Percentiles rank a stretch among this genome's conserved stretches.
These are phyloP conservation scores for Populus deltoides DNA, from an alignment of 345 rosid species.

Conservation along the genomic window DNA sequence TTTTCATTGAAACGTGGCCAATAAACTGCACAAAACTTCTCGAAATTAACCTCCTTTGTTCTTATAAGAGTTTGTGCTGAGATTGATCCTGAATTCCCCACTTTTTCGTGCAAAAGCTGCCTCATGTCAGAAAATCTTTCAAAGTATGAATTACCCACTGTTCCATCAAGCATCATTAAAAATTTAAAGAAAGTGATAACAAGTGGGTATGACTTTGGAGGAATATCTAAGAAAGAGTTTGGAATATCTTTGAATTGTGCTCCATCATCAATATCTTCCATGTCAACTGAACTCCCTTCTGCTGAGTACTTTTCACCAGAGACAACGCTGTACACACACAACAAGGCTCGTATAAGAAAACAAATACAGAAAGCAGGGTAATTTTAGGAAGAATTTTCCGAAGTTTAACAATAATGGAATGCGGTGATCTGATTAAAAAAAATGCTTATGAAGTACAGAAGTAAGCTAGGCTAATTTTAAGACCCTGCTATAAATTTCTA, in stretches of 20 bases:
- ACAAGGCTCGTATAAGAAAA: not conserved
- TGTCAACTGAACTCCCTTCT: conserved; percentile 20
- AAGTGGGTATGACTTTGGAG: conserved; percentile 40
- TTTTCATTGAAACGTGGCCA: conserved; percentile 52
- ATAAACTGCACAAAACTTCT: conserved; percentile 41
- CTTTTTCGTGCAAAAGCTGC: conserved; percentile 20
- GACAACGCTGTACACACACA: conserved; percentile 30
- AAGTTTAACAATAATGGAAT: not conserved
- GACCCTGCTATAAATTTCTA: not conserved
- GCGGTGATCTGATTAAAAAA: not conserved
- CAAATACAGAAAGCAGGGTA: not conserved
- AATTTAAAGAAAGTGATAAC: conserved; percentile 51
- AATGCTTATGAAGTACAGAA: not conserved
- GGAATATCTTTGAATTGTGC: conserved; percentile 42
- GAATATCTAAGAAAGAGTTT: conserved; percentile 38
- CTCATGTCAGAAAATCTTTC: conserved; percentile 37
- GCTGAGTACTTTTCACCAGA: conserved; percentile 22
- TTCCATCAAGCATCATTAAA: conserved; percentile 58
- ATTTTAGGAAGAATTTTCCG: not conserved
- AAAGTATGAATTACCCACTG: conserved; percentile 47
- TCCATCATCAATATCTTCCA: conserved; percentile 30
- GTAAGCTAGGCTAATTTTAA: not conserved
- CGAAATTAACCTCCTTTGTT: conserved; percentile 47
- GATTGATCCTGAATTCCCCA: conserved; percentile 20
- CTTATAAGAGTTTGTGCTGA: conserved; percentile 31